Base-by-base conservation (phyloP, 2,329 filamentous ascomycete species). In the Beauveria pseudobassiana region DNA sequence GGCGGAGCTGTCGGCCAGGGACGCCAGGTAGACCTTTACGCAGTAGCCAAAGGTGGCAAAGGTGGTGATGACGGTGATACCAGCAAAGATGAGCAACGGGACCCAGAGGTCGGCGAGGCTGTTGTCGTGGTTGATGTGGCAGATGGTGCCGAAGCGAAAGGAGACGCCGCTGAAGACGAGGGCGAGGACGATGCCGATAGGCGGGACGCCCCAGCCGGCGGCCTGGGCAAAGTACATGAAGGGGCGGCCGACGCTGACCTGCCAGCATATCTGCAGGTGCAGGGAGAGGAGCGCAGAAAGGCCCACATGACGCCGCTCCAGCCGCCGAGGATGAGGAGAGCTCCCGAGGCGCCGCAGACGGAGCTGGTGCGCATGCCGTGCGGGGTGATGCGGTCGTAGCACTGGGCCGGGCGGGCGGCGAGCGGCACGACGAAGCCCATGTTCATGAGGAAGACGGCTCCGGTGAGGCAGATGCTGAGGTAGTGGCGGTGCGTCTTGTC, bases 261-360 rank as follows among this genome's bases (percentile, higher is more conserved):
- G 92, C 95, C 95, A 99, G 79, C 93, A 97, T 66, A 99, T 97
- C 74, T 98, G 95, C 28, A 99, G 85, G 74, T 99, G 95, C 68
- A 99, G 87, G 5, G 92, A 96, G 40, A 98, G 77, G 93, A 90
- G 65, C 95, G 87, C 63, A 97, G 82, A 72, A 97, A 96, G 65
- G 93, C 86, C 93, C 95, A 99, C 74, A 96, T 87, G 38, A 91
- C 85, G 51, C 87, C 90, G 34, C 86, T 83, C 82, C 93, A 90
- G 49, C 93, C 95, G 59, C 95, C 95, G 34, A 93, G 84, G 56
- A 98, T 82, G 56, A 99, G 78, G 66, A 97, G 87, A 1, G 91
- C 83, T 10, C 95, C 95, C 0, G 93, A 96, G 63, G 92, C 88
- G 5, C 92, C 95, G 72, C 95, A 99, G 4, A 91, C 86, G 28